phyloP scores from a whole-genome alignment of 306 rosid genomes.

The Macrotyloma uniflorum region DNA sequence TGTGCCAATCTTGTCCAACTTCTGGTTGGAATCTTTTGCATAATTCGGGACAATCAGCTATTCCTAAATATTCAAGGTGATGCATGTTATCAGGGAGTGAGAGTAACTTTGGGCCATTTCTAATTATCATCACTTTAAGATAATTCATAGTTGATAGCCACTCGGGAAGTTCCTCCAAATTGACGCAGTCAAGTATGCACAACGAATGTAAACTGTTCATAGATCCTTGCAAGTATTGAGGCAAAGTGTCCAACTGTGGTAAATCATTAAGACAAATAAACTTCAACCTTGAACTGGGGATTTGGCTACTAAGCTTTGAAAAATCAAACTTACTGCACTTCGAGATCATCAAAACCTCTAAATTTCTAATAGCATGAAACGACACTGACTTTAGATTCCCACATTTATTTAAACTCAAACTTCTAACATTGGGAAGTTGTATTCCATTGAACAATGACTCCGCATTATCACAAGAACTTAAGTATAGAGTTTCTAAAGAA shows the following conservation, averaged over 20 bases:
- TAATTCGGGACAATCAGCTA: neutral
- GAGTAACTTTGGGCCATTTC: neutral
- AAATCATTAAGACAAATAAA: neutral
- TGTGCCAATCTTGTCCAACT: neutral
- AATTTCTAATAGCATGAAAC: neutral
- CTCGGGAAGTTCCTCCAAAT: neutral
- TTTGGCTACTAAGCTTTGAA: neutral
- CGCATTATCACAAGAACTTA: neutral
- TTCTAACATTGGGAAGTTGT: neutral
- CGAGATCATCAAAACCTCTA: neutral
- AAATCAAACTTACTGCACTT: neutral
- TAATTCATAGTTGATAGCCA: neutral
- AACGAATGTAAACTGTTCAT: neutral
- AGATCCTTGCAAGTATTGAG: neutral
- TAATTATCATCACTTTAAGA: neutral
- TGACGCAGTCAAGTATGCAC: accelerated
- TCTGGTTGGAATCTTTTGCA: neutral
- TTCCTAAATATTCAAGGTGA: neutral
- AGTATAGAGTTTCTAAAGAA: neutral
- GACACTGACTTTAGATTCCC: neutral
- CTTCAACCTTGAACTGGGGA: neutral
- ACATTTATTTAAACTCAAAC: accelerated
- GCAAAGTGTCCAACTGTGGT: neutral
- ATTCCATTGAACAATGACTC: neutral
- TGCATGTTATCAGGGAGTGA: neutral